phyloP scores from a whole-genome alignment of 2,329 filamentous ascomycete genomes.

The Cyphellophora europaea region DNA sequence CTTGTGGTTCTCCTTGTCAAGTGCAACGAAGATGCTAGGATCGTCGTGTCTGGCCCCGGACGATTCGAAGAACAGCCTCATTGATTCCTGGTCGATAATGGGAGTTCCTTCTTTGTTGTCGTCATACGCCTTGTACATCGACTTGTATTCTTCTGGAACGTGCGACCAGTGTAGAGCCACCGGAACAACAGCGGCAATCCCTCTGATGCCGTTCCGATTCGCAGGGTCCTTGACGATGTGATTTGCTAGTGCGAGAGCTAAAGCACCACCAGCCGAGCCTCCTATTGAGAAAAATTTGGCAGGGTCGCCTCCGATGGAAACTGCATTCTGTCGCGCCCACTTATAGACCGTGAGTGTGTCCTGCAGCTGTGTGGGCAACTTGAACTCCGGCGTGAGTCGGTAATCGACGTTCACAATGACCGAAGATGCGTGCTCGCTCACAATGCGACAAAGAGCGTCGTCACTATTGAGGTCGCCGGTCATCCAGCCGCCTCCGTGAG shows the following conservation, averaged over 20 bases:
- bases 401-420: slow-evolving; percentile 30
- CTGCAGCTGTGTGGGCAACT: slow-evolving; percentile 16
- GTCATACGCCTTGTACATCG: slow-evolving; percentile 25
- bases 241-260: slow-evolving; percentile 28
- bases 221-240: slow-evolving; percentile 27
- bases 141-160: slow-evolving; percentile 26
- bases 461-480: slow-evolving; percentile 27
- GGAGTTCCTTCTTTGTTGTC: background rate
- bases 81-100: slow-evolving; percentile 6
- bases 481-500: slow-evolving; percentile 21
- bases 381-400: slow-evolving; percentile 17
- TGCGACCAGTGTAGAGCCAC: slow-evolving; percentile 27
- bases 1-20: slow-evolving; percentile 17
- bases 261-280: slow-evolving; percentile 29
- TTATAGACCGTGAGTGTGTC: slow-evolving; percentile 15
- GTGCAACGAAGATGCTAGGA: slow-evolving; percentile 12
- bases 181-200: slow-evolving; percentile 29
- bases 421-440: slow-evolving; percentile 22
- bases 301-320: slow-evolving; percentile 13
- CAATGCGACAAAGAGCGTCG: slow-evolving; percentile 25
- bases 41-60: slow-evolving; percentile 12
- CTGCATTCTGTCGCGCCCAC: slow-evolving; percentile 17
- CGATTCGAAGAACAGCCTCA: slow-evolving; percentile 13
- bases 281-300: slow-evolving; percentile 27
- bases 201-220: slow-evolving; percentile 24